Evolutionary conservation across 768 basidiomycete species (phyloP), one percentile per base, ranked within the genome.

Genomic region (Suillus subluteus): DNA sequence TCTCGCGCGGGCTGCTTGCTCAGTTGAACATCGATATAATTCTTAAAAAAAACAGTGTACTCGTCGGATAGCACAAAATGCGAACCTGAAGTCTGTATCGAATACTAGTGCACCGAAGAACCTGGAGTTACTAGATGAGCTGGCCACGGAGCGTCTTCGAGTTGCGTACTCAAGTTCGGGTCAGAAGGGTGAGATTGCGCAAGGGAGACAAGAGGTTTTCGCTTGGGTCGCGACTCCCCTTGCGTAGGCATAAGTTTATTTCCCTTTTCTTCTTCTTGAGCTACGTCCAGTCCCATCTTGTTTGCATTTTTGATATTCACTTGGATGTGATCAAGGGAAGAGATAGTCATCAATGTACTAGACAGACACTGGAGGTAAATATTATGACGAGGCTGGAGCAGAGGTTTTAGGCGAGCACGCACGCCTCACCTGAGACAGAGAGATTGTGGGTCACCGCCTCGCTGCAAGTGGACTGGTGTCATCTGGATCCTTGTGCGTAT

Each of bases 71-170:
- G 73, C 85, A 9, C 73, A 78, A 6, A 80, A 84, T 4, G 72
- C 82, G 21, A 74, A 76, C 11, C 67, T 79, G 11, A 75, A 76
- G 21, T 90, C 91, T 0, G 75, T 83, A 1, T 91, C 90, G 0
- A 81, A 87, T 50, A 91, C 90, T 0, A 62, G 82, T 2, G 62
- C 69, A 18, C 89, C 91, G 6, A 83, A 86, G 67, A 84, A 84
- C 30, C 68, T 91, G 18, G 81, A 83, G 46, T 74, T 84, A 26
- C 80, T 95, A 40, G 90, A 92, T 68, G 88, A 90, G 69, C 80
- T 94, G 15, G 89, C 92, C 6, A 91, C 89, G 16, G 91, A 93
- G 73, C 79, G 89, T 23, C 79, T 95, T n/a, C 79, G 89, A 55
- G 85, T 83, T 11, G 84, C 86, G 0, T 92, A 94, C 73, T 80